These are phyloP conservation scores for Kernera saxatilis DNA, from an alignment of 345 rosid species.

Conservation along the genomic window DNA sequence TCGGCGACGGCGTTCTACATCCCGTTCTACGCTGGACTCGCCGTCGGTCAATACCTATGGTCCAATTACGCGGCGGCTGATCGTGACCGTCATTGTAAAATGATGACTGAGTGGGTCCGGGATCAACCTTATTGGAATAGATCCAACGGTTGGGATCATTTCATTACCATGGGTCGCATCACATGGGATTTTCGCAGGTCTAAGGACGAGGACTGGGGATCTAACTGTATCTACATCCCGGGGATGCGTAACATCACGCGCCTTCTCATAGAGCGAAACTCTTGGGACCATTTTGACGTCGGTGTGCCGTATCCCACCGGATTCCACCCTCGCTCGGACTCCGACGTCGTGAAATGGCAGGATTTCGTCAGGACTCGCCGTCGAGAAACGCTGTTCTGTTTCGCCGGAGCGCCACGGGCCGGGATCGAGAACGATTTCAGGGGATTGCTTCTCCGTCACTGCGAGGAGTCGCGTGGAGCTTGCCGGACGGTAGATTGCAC, in stretches of 20 bases:
- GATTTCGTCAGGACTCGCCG: slow-evolving; percentile 51
- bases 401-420: slow-evolving; percentile 80
- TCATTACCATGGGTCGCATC: slow-evolving; percentile 89
- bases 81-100: slow-evolving; percentile 69
- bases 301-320: slow-evolving; percentile 97
- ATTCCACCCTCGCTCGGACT: slow-evolving; percentile 82
- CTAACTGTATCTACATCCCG: slow-evolving; percentile 67
- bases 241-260: slow-evolving; percentile 95
- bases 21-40: slow-evolving; percentile 92
- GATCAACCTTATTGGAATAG: slow-evolving; percentile 55
- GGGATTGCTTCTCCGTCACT: slow-evolving; percentile 56
- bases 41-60: slow-evolving; percentile 84
- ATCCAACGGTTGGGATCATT: slow-evolving; percentile 95
- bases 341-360: slow-evolving; percentile 77
- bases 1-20: slow-evolving; percentile 80
- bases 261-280: slow-evolving; percentile 86
- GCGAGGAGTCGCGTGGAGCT: slow-evolving; percentile 42
- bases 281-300: slow-evolving; percentile 97
- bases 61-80: slow-evolving; percentile 45
- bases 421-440: slow-evolving; percentile 67
- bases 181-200: slow-evolving; percentile 96
- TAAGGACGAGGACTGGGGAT: slow-evolving; percentile 79
- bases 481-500: slow-evolving; percentile 68
- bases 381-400: slow-evolving; percentile 69
- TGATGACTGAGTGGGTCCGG: slow-evolving; percentile 62